phyloP scores from a whole-genome alignment of 257 asterid genomes.

The Fraxinus anomala region DNA sequence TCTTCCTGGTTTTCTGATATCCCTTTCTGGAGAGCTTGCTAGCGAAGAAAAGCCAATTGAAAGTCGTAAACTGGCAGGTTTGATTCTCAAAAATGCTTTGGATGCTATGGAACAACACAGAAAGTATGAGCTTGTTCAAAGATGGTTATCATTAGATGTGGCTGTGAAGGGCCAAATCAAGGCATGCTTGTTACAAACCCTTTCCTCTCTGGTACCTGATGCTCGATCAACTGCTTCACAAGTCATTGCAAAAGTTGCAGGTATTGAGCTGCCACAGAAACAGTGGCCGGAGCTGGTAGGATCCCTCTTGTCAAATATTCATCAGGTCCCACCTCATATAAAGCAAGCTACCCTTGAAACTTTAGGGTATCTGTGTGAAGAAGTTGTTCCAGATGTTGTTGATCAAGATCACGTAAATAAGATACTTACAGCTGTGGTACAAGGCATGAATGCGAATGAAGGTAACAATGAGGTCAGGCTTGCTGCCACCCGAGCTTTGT shows the following conservation, averaged over 20 bases:
- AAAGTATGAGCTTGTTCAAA: constrained; percentile 67
- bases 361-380: constrained; percentile 80
- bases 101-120: constrained; percentile 87
- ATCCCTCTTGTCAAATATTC: constrained; percentile 66
- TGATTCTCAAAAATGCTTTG: constrained; percentile 76
- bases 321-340: constrained; percentile 71
- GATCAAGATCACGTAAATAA: constrained; percentile 87
- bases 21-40: constrained; percentile 77
- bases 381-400: constrained; percentile 70
- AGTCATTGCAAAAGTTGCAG: constrained; percentile 82
- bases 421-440: constrained; percentile 82
- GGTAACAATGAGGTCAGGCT: constrained; percentile 67
- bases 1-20: constrained; percentile 67
- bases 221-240: constrained; percentile 86
- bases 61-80: constrained; percentile 80
- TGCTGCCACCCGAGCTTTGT: constrained; percentile 74
- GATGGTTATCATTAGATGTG: constrained; percentile 74
- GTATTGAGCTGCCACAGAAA: constrained; percentile 80
- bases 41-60: constrained; percentile 80
- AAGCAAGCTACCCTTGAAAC: constrained; percentile 87
- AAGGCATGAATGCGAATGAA: constrained; percentile 81
- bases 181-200: constrained; percentile 73
- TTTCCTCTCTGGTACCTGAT: constrained; percentile 58
- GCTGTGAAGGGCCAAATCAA: constrained; percentile 68
- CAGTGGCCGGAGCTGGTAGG: constrained; percentile 90